Percentiles rank a stretch among this genome's conserved stretches.
Evolutionary conservation across 1,284 basidiomycete species (phyloP).

Genomic region (Apiotrichum gracile): DNA sequence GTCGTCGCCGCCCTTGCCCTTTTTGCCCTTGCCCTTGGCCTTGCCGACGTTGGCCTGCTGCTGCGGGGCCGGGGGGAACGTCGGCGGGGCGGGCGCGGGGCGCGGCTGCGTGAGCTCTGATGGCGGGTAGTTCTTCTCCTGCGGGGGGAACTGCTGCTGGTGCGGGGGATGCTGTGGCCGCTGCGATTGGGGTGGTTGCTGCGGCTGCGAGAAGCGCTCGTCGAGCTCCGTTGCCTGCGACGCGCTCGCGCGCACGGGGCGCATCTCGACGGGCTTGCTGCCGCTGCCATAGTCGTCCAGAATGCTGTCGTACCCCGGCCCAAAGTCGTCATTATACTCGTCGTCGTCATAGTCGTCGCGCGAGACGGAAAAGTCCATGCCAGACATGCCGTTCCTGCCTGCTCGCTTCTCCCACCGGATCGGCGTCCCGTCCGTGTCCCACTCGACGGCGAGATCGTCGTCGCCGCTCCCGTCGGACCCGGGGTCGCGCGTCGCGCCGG

Average conservation of each 20-base stretch:
- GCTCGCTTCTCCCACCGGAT: slow-evolving; percentile 35
- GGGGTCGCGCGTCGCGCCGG: background rate
- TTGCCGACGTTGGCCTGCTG: background rate
- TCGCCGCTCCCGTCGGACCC: slow-evolving; percentile 16
- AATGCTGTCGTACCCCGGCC: background rate
- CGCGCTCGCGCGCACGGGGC: background rate
- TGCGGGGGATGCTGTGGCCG: background rate
- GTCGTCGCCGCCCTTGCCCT: slow-evolving; percentile 6
- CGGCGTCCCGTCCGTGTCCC: slow-evolving; percentile 41
- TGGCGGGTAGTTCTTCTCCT: background rate
- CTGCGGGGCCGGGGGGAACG: background rate
- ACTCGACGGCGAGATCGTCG: slow-evolving; percentile 41
- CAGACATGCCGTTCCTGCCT: background rate
- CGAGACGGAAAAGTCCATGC: background rate
- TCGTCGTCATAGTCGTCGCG: background rate
- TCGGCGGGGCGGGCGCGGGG: background rate
- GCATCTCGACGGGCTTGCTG: background rate
- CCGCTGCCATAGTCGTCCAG: background rate
- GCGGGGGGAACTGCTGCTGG: background rate
- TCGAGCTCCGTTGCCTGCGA: background rate
- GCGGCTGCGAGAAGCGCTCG: background rate
- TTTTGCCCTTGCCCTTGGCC: background rate
- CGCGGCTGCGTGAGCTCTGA: background rate
- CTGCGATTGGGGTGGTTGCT: background rate
- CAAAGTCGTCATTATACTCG: background rate